Evolutionary conservation across 345 rosid genomes (phyloP).

Genomic region (Bruguiera parviflora): DNA sequence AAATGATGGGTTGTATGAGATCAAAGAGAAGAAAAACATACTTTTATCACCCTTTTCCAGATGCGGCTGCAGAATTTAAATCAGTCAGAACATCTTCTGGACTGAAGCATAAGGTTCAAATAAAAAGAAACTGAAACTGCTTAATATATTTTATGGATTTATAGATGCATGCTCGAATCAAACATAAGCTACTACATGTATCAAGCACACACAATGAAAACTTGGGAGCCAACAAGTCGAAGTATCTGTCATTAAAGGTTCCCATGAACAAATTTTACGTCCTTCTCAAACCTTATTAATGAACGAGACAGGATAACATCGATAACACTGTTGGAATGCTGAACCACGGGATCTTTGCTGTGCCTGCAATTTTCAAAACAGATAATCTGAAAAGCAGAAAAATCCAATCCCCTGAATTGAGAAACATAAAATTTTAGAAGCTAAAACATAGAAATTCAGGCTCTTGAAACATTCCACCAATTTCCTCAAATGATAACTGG

Average conservation of each 20-base stretch:
- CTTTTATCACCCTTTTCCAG: conserved; percentile 69
- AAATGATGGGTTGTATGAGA: background rate
- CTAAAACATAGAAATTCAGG: background rate
- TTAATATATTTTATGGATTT: background rate
- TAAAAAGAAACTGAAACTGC: background rate
- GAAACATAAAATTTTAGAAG: background rate
- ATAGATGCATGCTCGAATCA: too few species aligned
- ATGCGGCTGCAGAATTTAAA: conserved; percentile 45
- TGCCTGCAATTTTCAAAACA: conserved; percentile 33
- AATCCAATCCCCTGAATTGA: background rate
- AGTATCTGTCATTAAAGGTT: too few species aligned
- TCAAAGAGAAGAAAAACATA: conserved; percentile 17
- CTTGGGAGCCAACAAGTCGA: background rate
- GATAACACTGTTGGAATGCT: conserved; percentile 46
- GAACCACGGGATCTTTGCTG: conserved; percentile 19
- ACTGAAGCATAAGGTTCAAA: background rate
- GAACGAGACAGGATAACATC: conserved; percentile 63
- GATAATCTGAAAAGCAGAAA: background rate
- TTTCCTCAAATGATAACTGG: background rate
- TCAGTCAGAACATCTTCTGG: conserved; percentile 1
- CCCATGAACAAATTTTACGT: too few species aligned
- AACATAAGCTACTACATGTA: background rate
- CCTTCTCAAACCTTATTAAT: conserved; percentile 47
- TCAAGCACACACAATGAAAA: background rate
- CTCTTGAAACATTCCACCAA: background rate